Evolutionary conservation across 305 asterid species (phyloP).

Genomic region (Fraxinus floribunda): DNA sequence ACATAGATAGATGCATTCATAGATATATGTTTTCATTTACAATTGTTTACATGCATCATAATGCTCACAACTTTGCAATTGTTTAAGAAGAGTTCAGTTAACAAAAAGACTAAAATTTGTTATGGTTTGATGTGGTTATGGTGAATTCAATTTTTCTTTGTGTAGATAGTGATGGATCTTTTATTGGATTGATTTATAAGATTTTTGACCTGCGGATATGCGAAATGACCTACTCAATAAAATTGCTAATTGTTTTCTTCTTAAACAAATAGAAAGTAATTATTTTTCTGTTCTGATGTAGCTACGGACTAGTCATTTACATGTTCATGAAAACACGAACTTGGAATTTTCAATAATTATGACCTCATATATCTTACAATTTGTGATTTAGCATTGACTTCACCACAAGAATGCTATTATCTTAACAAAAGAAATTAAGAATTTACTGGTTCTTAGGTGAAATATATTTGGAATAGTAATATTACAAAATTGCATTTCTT

Average conservation of each 20-base stretch:
- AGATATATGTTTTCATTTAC: too few species aligned
- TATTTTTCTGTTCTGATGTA: background rate
- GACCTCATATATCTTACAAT: background rate
- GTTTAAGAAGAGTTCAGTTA: background rate
- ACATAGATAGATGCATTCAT: background rate
- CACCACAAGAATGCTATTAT: background rate
- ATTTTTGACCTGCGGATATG: background rate
- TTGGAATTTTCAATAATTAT: background rate
- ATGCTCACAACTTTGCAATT: background rate
- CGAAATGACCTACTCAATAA: background rate
- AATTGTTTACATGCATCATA: background rate
- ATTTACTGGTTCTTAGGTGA: background rate
- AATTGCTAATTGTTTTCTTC: background rate
- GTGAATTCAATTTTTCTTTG: background rate
- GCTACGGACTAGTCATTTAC: background rate
- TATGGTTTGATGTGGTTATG: background rate
- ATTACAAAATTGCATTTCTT: background rate
- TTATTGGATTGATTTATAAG: background rate
- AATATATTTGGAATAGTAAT: background rate
- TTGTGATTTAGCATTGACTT: background rate
- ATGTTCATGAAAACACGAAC: background rate
- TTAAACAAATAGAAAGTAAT: background rate
- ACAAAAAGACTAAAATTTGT: background rate
- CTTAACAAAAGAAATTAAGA: too few species aligned
- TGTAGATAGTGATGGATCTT: background rate